Evolutionary conservation across 176 grass and related monocot genomes (phyloP), one percentile per base, ranked within the genome.

Genomic region (Oryza glumipatula): DNA sequence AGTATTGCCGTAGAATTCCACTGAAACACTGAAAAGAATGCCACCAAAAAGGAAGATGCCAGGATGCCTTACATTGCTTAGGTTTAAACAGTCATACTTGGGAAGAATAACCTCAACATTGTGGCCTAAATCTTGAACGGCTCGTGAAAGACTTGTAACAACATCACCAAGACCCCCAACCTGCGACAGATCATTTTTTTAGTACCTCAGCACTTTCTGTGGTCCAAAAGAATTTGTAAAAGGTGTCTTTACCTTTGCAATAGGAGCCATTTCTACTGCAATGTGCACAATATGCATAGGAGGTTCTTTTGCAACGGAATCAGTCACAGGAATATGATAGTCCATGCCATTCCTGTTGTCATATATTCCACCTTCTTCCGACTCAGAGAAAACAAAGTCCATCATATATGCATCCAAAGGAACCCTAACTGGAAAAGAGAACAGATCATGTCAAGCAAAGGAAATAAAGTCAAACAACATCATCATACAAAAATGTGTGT

Each of bases 381-480:
- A 94, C 69, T 98, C 96, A 2, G 96, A 98, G 91, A 98, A 98
- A 90, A 98, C 96, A 69, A 98, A 95, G 75, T 98, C 96, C 91
- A 98, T 95, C 93, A 94, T 95, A 83, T 94, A 98, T 52, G 96
- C 93, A 92, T 98, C 93, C 77, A 89, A 16, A 54, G 96, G 96
- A 85, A 98, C 93, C 83, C 68, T 94, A 67, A 92, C 96, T 98
- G 89, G 77, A 78, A 92, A 92, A 89, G 84, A 9, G 2, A 66
- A 33, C 38, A 84, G 7, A 51, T 41, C 43, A 36, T 2, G 64
- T 78, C 79, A 65, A 69, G 33, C 7, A 19, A 68, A 47, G 35
- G 24, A 36, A 79, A 68, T 60, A 21, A 38, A 74, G 43, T n/a
- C 76, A 78, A 73, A 86, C 43, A 86, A 13, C 26, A 48, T 44